Base-by-base conservation (phyloP, 495 filamentous ascomycete species). In the Bombardia bombarda region DNA sequence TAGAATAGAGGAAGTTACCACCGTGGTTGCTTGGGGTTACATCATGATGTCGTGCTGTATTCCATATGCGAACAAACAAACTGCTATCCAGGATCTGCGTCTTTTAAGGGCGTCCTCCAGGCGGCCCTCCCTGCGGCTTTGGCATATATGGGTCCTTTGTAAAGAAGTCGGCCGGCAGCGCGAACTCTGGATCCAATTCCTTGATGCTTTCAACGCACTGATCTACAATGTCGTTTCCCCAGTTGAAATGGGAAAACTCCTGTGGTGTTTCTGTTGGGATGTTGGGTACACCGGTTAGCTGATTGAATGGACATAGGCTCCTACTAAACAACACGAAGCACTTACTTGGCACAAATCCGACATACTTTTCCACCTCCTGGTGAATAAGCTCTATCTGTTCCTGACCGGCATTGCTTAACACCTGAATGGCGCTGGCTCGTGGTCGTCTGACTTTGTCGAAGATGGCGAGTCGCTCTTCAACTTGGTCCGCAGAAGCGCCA, bases 351-450 rank as follows among this genome's bases (percentile, higher is more conserved):
- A 58, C 41, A 23, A 23, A 45, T 6, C 50, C 51, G 5, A 56
- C 43, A 24, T 53, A 61, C 28, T 51, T 32, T 6, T 40, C 38
- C 6, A 52, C 52, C 38, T 58, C 57, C 16, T 46, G 26, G 7
- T 46, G 28, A 3, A 58, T 51, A 22, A 42, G 40, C 9, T 56
- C 52, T 19, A 45, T 26, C 19, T 60, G 49, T 3, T 58, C 55
- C 19, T 45, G 39, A 0, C 52, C 57, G 1, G 57, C 57, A 16
- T 56, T 63, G 32, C 52, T 58, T 55, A 73, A 68, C 21, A 72
- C 53, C 44, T 80, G 76, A 13, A 82, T 70, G 4, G 52, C 66
- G 18, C 70, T 70, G 1, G 73, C 74, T 19, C 79, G 66, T 28
- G 64, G 58, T 24, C 70, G 69, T 8, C 78, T 58, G 9, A 65